These are phyloP conservation scores for Mycosphaerella sp. DNA, from an alignment of 2,329 filamentous ascomycete genomes.

Conservation along the genomic window DNA sequence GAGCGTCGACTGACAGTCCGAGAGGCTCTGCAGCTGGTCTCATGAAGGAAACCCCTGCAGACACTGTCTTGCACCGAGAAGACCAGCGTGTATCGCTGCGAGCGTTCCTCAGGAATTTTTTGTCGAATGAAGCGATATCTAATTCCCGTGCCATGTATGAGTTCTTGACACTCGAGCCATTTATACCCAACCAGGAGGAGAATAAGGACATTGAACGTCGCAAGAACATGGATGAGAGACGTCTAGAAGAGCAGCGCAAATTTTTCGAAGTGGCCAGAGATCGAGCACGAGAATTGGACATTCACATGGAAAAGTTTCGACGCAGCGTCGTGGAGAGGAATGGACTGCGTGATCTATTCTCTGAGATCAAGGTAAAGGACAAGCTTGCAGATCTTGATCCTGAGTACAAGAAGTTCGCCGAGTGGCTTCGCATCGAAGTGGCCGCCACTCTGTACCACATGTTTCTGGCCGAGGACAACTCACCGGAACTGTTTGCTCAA, in stretches of 20 bases:
- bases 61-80: conserved; percentile 66
- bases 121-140: conserved; percentile 79
- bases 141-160: conserved; percentile 76
- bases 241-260: conserved; percentile 83
- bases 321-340: conserved; percentile 67
- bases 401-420: conserved; percentile 96
- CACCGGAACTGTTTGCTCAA: conserved; percentile 90
- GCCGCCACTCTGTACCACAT: conserved; percentile 95
- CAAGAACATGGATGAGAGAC: conserved; percentile 77
- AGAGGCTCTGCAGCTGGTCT: conserved; percentile 14
- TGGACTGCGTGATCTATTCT: conserved; percentile 85
- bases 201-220: conserved; percentile 70
- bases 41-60: conserved; percentile 15
- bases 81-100: conserved; percentile 85
- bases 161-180: conserved; percentile 69
- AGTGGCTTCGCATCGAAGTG: conserved; percentile 96
- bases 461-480: conserved; percentile 97
- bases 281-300: conserved; percentile 84
- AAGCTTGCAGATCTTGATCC: conserved; percentile 82
- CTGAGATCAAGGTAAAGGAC: conserved; percentile 85
- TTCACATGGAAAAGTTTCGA: conserved; percentile 87
- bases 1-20: conserved; percentile 31
- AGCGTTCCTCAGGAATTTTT: conserved; percentile 78
- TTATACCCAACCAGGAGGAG: conserved; percentile 75
- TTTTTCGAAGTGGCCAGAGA: conserved; percentile 95